A percentile compares a stretch with the other conserved stretches of the same genome.
phyloP scores from a whole-genome alignment of 2,329 filamentous ascomycete genomes.

The Colletotrichum trifolii region DNA sequence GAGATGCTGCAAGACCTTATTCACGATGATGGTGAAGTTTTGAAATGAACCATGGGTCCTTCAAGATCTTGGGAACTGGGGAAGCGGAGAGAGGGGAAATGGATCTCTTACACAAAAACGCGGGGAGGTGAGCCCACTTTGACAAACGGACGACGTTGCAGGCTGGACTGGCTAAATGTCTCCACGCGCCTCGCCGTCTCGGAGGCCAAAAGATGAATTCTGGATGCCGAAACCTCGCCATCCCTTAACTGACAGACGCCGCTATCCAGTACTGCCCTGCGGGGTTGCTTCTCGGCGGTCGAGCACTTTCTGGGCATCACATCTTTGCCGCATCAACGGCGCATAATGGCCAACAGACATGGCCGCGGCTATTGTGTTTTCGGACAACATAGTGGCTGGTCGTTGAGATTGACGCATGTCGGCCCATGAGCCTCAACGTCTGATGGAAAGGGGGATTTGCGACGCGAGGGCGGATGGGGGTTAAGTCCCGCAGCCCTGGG shows the following conservation, averaged over 20 bases:
- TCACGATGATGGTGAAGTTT: background rate
- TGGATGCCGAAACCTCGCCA: constrained; percentile 27
- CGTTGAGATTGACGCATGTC: constrained; percentile 29
- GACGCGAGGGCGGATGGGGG: constrained; percentile 11
- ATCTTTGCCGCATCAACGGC: background rate
- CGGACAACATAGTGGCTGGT: background rate
- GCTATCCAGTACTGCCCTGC: constrained; percentile 34
- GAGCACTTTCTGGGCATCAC: constrained; percentile 26
- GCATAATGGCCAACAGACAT: constrained; percentile 9
- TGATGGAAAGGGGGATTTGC: constrained; percentile 23
- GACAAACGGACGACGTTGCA: background rate
- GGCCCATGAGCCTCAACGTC: constrained; percentile 30
- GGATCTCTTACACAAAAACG: constrained; percentile 19
- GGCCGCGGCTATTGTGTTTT: no score
- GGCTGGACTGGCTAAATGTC: background rate
- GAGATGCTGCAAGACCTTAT: constrained; percentile 1
- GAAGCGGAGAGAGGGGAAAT: constrained; percentile 21
- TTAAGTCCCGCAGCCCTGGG: constrained; percentile 23
- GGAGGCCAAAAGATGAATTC: constrained; percentile 29
- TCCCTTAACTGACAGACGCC: constrained; percentile 20
- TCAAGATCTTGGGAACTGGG: constrained; percentile 17
- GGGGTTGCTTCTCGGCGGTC: constrained; percentile 32
- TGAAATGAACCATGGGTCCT: constrained; percentile 21
- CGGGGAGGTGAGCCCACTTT: constrained; percentile 17
- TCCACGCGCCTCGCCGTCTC: constrained; percentile 19